Percentiles rank a stretch among this genome's conserved stretches.
phyloP scores from a whole-genome alignment of 2,329 filamentous ascomycete genomes.

The Sarocladium oryzae region DNA sequence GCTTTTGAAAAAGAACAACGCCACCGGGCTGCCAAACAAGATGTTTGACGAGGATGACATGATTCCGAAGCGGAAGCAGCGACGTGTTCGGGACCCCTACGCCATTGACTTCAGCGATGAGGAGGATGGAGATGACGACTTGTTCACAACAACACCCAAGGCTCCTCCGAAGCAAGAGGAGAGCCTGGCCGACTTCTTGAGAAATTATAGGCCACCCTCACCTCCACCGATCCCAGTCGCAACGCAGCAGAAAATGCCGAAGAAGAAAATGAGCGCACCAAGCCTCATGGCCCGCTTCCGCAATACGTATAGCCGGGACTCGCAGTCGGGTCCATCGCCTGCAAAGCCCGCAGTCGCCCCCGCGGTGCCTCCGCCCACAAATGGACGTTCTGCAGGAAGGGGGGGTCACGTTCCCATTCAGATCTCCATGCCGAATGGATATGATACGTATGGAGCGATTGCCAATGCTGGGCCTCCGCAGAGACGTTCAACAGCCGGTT shows the following conservation, averaged over 20 bases:
- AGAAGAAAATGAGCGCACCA: constrained; percentile 59
- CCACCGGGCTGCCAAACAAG: constrained; percentile 24
- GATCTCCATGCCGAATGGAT: constrained; percentile 39
- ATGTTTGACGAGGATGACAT: constrained; percentile 45
- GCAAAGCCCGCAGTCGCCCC: neutral
- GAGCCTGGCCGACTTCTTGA: constrained; percentile 67
- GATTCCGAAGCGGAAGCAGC: constrained; percentile 66
- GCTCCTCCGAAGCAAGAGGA: constrained; percentile 48
- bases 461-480: constrained; percentile 11
- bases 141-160: constrained; percentile 26
- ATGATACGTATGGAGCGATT: constrained; percentile 33
- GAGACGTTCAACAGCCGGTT: constrained; percentile 8
- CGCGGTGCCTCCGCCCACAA: neutral
- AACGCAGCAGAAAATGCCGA: constrained; percentile 35
- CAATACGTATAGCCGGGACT: constrained; percentile 23
- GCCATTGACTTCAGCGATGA: constrained; percentile 80
- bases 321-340: constrained; percentile 11
- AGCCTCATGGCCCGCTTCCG: constrained; percentile 56
- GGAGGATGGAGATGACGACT: constrained; percentile 47
- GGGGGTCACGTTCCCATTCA: constrained; percentile 48
- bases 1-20: constrained; percentile 43
- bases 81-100: constrained; percentile 80
- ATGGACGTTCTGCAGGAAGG: constrained; percentile 14
- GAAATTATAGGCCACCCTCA: constrained; percentile 60
- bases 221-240: constrained; percentile 31